Evolutionary conservation across 352 stramenopile species (phyloP), one percentile per base, ranked within the genome.

Genomic region (Phytopythium sindhum): DNA sequence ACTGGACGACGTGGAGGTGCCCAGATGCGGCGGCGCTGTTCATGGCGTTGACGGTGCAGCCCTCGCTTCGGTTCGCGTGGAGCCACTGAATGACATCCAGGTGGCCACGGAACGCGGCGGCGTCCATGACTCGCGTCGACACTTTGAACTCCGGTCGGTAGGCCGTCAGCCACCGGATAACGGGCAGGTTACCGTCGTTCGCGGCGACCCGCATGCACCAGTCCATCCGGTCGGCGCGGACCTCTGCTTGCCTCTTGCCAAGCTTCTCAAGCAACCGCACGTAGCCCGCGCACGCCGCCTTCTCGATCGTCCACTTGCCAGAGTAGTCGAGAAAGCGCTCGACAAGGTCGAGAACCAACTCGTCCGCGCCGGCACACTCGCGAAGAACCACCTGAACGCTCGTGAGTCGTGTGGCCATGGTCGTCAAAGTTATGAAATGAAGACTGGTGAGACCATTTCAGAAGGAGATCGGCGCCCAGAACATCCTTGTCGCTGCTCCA

Each of bases 1-100:
- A 91, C 21, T 64, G 56, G 1, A 91, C 77, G 41, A 88, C 75
- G 6, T 79, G 47, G 45, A 91, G 63, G 61, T 87, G 81, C 0
- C 79, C 81, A 26, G 78, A 68, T 11, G 74, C 73, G 19, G 83
- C 83, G 1, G 83, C 83, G 54, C 77, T 79, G 39, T 85, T 72
- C 79, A 91, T 89, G 37, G 83, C 80, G 44, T 79, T 67, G 6
- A 73, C 63, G 6, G 77, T 80, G 68, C 83, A 91, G 14, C 80
- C 80, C 59, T 89, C 83, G 3, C 57, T 67, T 4, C 80, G 69
- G 53, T 90, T 73, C 41, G 72, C 60, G 45, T 91, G 75, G 2
- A 91, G 70, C 67, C 76, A 91, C 53, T 84, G 61, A 29, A 91
- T 64, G n/a, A 89, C 61, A 1, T 74, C 51, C 8, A 87, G 61